Conservation (phyloP, 495 filamentous ascomycete species). For the Cudoniella acicularis region DNA sequence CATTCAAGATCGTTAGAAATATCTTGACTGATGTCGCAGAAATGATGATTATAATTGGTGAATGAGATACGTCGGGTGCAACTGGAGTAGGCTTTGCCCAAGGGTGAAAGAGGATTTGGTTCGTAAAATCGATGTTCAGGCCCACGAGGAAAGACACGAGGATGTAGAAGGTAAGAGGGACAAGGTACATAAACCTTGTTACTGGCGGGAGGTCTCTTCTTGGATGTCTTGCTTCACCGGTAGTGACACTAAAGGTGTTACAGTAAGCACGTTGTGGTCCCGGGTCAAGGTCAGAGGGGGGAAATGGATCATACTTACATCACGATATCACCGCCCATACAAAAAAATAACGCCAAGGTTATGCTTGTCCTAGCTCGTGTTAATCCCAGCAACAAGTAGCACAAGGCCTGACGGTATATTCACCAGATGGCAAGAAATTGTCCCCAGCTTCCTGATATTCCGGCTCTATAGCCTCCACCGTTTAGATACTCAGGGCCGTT, state of each 20-base stretch:
- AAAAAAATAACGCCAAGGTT: not conserved
- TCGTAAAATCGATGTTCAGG: not conserved
- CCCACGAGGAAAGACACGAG: not conserved
- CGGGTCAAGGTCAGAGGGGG: not conserved
- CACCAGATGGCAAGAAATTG: not conserved
- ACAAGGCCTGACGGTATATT: not conserved
- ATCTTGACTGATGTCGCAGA: not conserved
- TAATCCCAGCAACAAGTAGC: not conserved
- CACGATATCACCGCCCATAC: not conserved
- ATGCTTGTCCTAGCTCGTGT: not conserved
- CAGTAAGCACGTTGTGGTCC: not conserved
- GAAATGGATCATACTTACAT: not conserved
- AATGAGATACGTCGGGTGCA: not conserved
- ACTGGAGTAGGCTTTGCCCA: not conserved
- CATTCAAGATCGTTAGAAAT: not conserved
- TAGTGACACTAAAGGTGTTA: not conserved
- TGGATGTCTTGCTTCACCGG: not conserved
- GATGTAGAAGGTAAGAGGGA: not conserved
- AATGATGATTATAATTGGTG: not conserved
- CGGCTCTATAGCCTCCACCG: not conserved
- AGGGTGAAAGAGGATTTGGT: not conserved
- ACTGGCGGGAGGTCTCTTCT: not conserved
- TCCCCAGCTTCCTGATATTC: not conserved
- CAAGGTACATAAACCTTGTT: not conserved
- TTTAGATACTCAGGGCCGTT: not conserved